These are phyloP conservation scores for Fusarium robinianum DNA, from an alignment of 2,329 filamentous ascomycete species.

Conservation along the genomic window DNA sequence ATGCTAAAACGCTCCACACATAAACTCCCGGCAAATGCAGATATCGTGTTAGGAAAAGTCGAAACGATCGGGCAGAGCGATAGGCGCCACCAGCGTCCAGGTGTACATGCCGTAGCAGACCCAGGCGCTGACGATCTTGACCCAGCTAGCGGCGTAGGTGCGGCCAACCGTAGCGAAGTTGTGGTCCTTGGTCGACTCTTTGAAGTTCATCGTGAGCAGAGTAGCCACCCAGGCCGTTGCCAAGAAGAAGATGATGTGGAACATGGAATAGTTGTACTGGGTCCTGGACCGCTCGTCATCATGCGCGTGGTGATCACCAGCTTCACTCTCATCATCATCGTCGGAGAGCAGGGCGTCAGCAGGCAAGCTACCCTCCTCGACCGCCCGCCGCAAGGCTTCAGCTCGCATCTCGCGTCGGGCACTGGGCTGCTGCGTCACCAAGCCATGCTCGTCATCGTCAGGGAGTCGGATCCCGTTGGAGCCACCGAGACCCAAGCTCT, in stretches of 20 bases:
- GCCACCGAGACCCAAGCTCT: slow-evolving; percentile 73
- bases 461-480: slow-evolving; percentile 57
- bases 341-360: slow-evolving; percentile 84
- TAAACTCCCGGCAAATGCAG: slow-evolving; percentile 26
- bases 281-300: slow-evolving; percentile 89
- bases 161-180: slow-evolving; percentile 92
- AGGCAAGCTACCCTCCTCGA: slow-evolving; percentile 89
- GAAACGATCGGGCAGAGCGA: slow-evolving; percentile 85
- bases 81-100: slow-evolving; percentile 89
- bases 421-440: slow-evolving; percentile 83
- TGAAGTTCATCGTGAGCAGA: slow-evolving; percentile 76
- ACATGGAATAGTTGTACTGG: slow-evolving; percentile 95
- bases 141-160: slow-evolving; percentile 98
- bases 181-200: slow-evolving; percentile 62
- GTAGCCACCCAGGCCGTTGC: slow-evolving; percentile 96
- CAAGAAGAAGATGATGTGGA: slow-evolving; percentile 97
- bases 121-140: slow-evolving; percentile 98
- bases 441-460: slow-evolving; percentile 80
- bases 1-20: slow-evolving; percentile 21
- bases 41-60: slow-evolving; percentile 53
- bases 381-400: slow-evolving; percentile 85
- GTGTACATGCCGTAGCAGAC: slow-evolving; percentile 92
- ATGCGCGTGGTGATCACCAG: slow-evolving; percentile 64
- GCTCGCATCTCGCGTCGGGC: slow-evolving; percentile 88
- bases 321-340: slow-evolving; percentile 69